A percentile compares a stretch with the other conserved stretches of the same genome.
Conservation (phyloP, 1,284 basidiomycete species). For the Entoloma clypeatum region DNA sequence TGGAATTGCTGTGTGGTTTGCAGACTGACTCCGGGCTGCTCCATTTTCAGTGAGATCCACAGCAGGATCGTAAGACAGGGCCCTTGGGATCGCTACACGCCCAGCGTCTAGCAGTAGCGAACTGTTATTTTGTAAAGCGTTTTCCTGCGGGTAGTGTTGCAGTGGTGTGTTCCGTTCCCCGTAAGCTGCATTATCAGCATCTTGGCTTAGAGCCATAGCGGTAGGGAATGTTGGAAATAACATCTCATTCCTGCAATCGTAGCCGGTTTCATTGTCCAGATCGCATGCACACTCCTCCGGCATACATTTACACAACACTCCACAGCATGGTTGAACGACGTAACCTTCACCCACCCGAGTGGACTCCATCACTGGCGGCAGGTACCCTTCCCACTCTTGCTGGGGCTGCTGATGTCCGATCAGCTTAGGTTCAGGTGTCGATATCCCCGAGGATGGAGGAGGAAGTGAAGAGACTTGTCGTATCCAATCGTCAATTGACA, state of each 20-base stretch:
- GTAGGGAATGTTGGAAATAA: constrained; percentile 11
- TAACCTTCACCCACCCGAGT: constrained; percentile 8
- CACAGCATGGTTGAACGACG: constrained; percentile 18
- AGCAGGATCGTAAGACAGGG: no score
- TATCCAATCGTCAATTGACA: constrained; percentile 50
- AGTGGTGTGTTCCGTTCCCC: background rate
- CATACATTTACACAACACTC: constrained; percentile 20
- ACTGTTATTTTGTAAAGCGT: no score
- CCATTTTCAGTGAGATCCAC: no score
- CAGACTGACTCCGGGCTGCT: no score
- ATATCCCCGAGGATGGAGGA: constrained; percentile 2
- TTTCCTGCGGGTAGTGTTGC: no score
- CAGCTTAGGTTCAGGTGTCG: constrained; percentile 1
- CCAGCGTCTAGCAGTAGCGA: no score
- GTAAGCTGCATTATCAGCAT: constrained; percentile 4
- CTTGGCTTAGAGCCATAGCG: background rate
- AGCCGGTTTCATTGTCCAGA: constrained; percentile 15
- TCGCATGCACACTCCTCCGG: constrained; percentile 19
- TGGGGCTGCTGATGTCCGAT: constrained; percentile 6
- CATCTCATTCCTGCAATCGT: constrained; percentile 21
- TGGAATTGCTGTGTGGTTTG: no score
- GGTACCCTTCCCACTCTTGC: constrained; percentile 14
- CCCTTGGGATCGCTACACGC: no score
- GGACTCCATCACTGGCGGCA: constrained; percentile 10
- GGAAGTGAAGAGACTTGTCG: constrained; percentile 31